These are phyloP conservation scores for Syncephalis plumigaleata DNA, from an alignment of 371 early-diverging fungal genomes.

Conservation along the genomic window DNA sequence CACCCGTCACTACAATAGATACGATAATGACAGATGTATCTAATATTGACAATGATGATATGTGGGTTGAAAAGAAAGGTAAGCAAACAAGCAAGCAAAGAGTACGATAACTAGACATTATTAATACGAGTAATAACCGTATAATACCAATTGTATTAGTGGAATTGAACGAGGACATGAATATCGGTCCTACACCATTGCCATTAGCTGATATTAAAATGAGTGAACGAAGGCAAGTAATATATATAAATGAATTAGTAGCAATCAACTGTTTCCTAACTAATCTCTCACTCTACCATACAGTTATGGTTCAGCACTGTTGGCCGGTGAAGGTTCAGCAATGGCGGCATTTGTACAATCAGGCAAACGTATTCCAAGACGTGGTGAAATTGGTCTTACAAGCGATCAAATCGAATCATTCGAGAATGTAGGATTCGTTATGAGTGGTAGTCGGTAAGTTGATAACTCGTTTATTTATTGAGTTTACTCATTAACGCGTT, in stretches of 20 bases:
- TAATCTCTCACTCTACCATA: too few species aligned
- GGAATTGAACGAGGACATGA: constrained; percentile 32
- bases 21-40: constrained; percentile 12
- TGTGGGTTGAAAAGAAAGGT: constrained; percentile 44
- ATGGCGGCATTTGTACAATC: constrained; percentile 77
- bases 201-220: constrained; percentile 24
- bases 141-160: too few species aligned
- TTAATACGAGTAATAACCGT: too few species aligned
- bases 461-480: too few species aligned
- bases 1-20: too few species aligned
- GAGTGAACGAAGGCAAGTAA: constrained; percentile 27
- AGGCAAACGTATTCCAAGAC: constrained; percentile 90
- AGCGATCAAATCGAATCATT: constrained; percentile 64
- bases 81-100: too few species aligned
- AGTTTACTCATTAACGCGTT: neutral
- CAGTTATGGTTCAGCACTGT: constrained; percentile 60
- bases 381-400: constrained; percentile 90
- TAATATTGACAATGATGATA: constrained; percentile 25
- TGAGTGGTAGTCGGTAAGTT: constrained; percentile 79
- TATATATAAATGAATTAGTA: neutral
- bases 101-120: neutral
- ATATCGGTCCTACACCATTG: constrained; percentile 41
- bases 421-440: constrained; percentile 85
- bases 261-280: too few species aligned
- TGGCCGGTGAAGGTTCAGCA: constrained; percentile 67